Evolutionary conservation across 139 green algal genomes (phyloP), one percentile per base, ranked within the genome.

Genomic region (Coelastrella sp.): DNA sequence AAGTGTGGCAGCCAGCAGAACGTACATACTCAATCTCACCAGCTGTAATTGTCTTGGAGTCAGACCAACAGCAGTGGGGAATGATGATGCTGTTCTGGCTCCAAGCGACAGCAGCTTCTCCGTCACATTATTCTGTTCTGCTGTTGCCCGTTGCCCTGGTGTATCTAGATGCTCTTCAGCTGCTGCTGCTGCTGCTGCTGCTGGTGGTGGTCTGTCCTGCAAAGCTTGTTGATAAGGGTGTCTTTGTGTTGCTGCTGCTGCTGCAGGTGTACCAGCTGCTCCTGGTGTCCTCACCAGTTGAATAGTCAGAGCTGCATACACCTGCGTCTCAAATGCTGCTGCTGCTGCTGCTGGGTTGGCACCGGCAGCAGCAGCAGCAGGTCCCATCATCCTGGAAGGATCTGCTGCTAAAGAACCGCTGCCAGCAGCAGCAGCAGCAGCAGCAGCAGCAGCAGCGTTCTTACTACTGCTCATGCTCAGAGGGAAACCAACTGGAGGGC

Each of bases 401-500:
- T 5, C 20, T 10, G n/a, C 24, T 81, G 19, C 79, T 84, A 19
- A 56, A 63, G 78, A 14, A 49, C 70, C 19, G 19, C n/a, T 60
- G 8, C 59, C 59, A 22, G 59, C 60, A 58, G 59, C 81, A 58
- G 8, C 17, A 75, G 22, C 81, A 59, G n/a, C 81, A 60, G 81
- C 58, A n/a, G 60, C 81, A 75, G 22, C 81, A 59, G n/a, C 81
- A 60, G 81, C 58, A n/a, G 60, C 81, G n/a, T n/a, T n/a, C n/a
- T n/a, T n/a, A n/a, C n/a, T n/a, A n/a, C n/a, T 57, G 6, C 27
- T 4, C 20, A 24, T 60, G 9, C 59, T 57, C 81, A 86, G 59
- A 24, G 27, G n/a, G 8, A 70, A 20, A 10, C n/a, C n/a, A 24
- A 74, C 63, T 7, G 74, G 12, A 60, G 19, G 81, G 56, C 56